These are phyloP conservation scores for Solanum chiquidenum DNA, from an alignment of 257 asterid species.

Conservation along the genomic window DNA sequence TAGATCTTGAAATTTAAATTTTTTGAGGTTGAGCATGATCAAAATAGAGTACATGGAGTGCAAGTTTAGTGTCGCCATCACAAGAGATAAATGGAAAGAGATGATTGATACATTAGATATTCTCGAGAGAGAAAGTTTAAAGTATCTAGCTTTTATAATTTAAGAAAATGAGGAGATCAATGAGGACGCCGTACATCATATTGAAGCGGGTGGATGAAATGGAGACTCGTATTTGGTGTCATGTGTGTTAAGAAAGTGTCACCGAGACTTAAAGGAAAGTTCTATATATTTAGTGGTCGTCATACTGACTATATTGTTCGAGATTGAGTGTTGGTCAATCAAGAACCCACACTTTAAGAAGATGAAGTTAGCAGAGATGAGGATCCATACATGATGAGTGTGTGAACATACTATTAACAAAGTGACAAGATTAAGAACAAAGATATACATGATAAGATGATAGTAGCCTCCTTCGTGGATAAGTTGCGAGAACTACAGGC, in stretches of 20 bases:
- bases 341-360: not conserved
- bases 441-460: not conserved
- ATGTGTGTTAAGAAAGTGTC: not conserved
- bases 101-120: not conserved
- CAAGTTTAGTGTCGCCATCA: not conserved
- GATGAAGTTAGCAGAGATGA: not conserved
- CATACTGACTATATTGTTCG: not conserved
- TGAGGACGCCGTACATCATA: not conserved
- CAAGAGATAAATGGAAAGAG: not conserved
- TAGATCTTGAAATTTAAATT: fast-evolving
- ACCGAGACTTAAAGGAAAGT: not conserved
- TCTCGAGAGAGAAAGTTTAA: not conserved
- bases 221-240: not conserved
- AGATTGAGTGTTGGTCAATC: not conserved
- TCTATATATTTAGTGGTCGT: not conserved
- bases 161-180: not conserved
- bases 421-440: not conserved
- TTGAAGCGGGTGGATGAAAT: not conserved
- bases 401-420: not conserved
- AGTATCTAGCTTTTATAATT: not conserved
- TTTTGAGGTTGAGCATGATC: not conserved
- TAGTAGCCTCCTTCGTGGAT: not conserved
- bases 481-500: not conserved
- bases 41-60: not conserved
- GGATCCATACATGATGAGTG: not conserved